Percentiles rank a stretch among this genome's conserved stretches.
These are phyloP conservation scores for Paecilomyces sp. DNA, from an alignment of 2,329 filamentous ascomycete species.

Conservation along the genomic window DNA sequence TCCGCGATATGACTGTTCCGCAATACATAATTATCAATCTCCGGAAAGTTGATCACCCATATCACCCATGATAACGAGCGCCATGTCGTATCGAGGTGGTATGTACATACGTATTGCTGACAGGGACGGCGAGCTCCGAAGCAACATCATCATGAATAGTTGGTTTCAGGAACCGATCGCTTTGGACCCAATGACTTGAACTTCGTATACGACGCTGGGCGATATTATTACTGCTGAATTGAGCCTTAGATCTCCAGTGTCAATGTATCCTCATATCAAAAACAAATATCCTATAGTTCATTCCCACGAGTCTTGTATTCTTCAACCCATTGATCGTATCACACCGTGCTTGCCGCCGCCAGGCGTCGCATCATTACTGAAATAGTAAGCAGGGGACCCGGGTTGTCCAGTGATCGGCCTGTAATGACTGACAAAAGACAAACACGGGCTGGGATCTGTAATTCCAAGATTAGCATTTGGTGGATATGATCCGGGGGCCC, in stretches of 20 bases:
- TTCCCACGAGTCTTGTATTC: not conserved
- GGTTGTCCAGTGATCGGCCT: not conserved
- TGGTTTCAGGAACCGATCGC: not conserved
- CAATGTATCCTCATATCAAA: not conserved
- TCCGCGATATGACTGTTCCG: not conserved
- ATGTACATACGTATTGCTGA: not conserved
- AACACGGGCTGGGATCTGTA: not conserved
- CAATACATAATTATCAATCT: not conserved
- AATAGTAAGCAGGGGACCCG: not conserved
- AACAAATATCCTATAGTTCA: not conserved
- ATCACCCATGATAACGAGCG: not conserved
- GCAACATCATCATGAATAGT: not conserved
- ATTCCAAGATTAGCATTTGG: not conserved
- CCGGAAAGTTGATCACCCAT: not conserved
- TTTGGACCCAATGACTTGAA: not conserved
- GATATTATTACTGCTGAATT: not conserved
- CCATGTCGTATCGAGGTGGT: not conserved
- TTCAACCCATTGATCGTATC: not conserved
- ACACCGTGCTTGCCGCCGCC: not conserved
- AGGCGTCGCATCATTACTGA: not conserved
- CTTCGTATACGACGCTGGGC: not conserved
- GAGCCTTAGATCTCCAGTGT: not conserved
- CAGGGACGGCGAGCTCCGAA: not conserved
- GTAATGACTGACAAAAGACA: not conserved
- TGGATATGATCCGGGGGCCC: not conserved